A percentile compares a stretch with the other conserved stretches of the same genome.
Conservation (phyloP, 768 basidiomycete species). For the Mycena latifolia region DNA sequence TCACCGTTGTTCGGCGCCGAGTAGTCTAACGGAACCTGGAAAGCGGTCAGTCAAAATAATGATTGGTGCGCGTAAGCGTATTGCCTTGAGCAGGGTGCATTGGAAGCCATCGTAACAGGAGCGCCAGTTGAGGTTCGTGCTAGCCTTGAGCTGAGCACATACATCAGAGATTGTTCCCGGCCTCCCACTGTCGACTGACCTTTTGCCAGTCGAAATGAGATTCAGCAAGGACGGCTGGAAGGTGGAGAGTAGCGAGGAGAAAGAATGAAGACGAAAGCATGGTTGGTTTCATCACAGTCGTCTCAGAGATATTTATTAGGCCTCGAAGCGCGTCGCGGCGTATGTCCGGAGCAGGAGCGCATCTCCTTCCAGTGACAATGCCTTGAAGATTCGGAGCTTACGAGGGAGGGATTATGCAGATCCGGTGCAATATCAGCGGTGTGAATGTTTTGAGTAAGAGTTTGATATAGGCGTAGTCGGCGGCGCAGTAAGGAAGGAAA, state of each 20-base stretch:
- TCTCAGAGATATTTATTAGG: too few species aligned
- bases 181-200: neutral
- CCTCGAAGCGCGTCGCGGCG: too few species aligned
- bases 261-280: neutral
- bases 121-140: constrained; percentile 7
- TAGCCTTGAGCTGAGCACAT: neutral
- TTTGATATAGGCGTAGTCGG: too few species aligned
- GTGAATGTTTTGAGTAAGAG: too few species aligned
- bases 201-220: neutral
- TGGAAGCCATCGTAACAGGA: constrained; percentile 21
- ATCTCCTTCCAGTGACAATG: too few species aligned
- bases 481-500: too few species aligned
- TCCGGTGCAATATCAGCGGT: too few species aligned
- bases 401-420: too few species aligned
- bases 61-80: neutral
- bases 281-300: neutral
- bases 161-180: too few species aligned
- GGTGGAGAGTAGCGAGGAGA: neutral
- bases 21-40: constrained; percentile 48
- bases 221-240: neutral
- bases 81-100: constrained; percentile 20
- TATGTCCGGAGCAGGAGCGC: too few species aligned
- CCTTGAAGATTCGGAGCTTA: too few species aligned
- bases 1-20: constrained; percentile 28
- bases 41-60: neutral